A percentile compares a stretch with the other conserved stretches of the same genome.
These are phyloP conservation scores for Agaricus blazei DNA, from an alignment of 768 basidiomycete species.

Conservation along the genomic window DNA sequence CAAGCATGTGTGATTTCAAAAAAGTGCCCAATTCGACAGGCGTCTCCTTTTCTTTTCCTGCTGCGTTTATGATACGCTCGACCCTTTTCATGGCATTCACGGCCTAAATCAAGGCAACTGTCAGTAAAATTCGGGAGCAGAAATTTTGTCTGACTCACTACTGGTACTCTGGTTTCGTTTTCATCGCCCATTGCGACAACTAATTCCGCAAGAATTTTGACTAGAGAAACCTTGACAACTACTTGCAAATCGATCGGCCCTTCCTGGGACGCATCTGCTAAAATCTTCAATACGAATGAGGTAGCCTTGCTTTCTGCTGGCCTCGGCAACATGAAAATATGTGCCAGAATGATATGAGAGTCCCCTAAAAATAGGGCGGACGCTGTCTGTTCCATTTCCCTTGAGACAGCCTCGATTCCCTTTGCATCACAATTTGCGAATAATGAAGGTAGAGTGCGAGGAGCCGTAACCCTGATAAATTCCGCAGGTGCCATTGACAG, in stretches of 20 bases:
- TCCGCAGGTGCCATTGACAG: constrained; percentile 49
- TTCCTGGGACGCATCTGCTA: constrained; percentile 41
- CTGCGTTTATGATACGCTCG: constrained; percentile 37
- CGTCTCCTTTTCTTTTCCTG: constrained; percentile 22
- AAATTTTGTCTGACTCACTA: constrained; percentile 32
- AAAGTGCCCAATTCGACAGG: constrained; percentile 47
- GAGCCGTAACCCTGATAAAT: constrained; percentile 61
- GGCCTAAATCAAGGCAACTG: constrained; percentile 20
- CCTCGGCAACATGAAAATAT: constrained; percentile 56
- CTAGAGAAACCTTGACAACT: constrained; percentile 61
- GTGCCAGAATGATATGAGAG: constrained; percentile 54
- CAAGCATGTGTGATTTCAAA: constrained; percentile 75
- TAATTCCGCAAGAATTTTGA: constrained; percentile 68
- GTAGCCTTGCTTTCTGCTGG: constrained; percentile 54
- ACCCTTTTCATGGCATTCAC: constrained; percentile 32
- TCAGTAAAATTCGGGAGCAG: background rate
- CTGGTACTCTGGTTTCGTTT: constrained; percentile 34
- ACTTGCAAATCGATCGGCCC: constrained; percentile 37
- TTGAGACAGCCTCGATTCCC: constrained; percentile 58
- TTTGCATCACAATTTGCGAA: constrained; percentile 57
- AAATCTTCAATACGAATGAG: constrained; percentile 54
- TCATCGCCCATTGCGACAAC: constrained; percentile 77
- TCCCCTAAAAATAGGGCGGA: constrained; percentile 50
- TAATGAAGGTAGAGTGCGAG: constrained; percentile 62
- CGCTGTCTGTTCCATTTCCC: constrained; percentile 38